phyloP scores from a whole-genome alignment of 23 red algal species.

The Cyanidioschyzon merolae region DNA sequence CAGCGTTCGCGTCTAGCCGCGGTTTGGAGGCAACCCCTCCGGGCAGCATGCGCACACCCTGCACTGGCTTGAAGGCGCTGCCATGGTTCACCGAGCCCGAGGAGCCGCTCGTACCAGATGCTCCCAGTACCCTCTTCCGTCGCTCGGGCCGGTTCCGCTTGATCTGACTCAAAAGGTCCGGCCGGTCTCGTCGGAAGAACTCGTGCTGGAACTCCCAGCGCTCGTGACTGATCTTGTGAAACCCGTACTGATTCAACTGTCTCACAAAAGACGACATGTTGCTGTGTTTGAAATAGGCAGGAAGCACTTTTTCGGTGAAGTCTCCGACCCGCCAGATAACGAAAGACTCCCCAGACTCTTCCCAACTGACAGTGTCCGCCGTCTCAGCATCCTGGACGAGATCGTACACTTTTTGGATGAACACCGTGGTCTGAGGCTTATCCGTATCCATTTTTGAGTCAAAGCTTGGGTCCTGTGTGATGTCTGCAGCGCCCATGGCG shows the following conservation, averaged over 20 bases:
- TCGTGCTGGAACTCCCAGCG: slow-evolving; percentile 43
- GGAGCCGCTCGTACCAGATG: background rate
- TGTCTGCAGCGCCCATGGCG: background rate
- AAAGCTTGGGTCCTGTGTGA: background rate
- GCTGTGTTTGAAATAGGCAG: slow-evolving; percentile 54
- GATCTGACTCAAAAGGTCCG: slow-evolving; percentile 26
- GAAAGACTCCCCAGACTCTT: slow-evolving; percentile 22
- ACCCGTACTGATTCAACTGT: slow-evolving; percentile 56
- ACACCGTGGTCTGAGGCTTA: slow-evolving; percentile 24
- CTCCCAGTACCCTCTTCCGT: background rate
- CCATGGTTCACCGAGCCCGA: background rate
- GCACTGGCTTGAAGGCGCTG: background rate
- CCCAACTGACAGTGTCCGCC: slow-evolving; percentile 27
- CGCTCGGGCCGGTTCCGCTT: slow-evolving; percentile 13
- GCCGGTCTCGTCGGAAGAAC: slow-evolving; percentile 26
- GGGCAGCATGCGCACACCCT: background rate
- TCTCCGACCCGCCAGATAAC: slow-evolving; percentile 25
- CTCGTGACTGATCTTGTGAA: slow-evolving; percentile 49
- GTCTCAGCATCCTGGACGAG: slow-evolving; percentile 30
- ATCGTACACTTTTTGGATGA: slow-evolving; percentile 38
- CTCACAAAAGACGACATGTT: slow-evolving; percentile 47
- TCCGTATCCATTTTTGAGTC: background rate
- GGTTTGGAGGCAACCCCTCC: background rate
- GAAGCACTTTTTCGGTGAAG: slow-evolving; percentile 34
- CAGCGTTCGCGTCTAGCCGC: background rate